These are phyloP conservation scores for Hyaloperonospora arabidopsidis DNA, from an alignment of 352 stramenopile genomes.

Conservation along the genomic window DNA sequence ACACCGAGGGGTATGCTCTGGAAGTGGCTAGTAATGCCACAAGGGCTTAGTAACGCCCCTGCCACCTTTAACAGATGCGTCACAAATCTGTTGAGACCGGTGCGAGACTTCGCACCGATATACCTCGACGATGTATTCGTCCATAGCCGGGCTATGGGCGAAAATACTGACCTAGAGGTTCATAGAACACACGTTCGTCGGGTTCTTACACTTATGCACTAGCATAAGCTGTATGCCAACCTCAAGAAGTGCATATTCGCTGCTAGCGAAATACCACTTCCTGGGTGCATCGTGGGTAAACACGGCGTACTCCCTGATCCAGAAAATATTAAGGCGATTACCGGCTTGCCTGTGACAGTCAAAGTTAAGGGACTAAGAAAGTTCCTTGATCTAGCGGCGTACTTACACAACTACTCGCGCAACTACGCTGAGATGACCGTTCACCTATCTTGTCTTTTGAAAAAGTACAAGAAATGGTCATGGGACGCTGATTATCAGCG, in stretches of 20 bases:
- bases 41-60: background rate
- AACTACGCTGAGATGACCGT: background rate
- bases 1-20: background rate
- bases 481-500: background rate
- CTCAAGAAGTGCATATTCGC: slow-evolving; percentile 2
- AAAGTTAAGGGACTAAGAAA: slow-evolving; percentile 2
- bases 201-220: background rate
- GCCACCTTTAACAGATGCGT: slow-evolving; percentile 1
- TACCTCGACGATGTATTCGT: slow-evolving; percentile 1
- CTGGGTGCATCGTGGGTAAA: background rate
- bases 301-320: background rate
- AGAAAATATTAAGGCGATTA: slow-evolving; percentile 1
- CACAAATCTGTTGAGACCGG: background rate
- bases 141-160: background rate
- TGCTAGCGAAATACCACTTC: slow-evolving; percentile 2
- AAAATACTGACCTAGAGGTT: slow-evolving; percentile 1
- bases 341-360: background rate
- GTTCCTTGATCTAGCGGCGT: slow-evolving; percentile 1
- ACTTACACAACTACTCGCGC: slow-evolving; percentile 1
- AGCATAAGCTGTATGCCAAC: slow-evolving; percentile 3
- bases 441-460: background rate
- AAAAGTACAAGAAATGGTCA: background rate
- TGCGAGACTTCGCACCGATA: slow-evolving; percentile 1
- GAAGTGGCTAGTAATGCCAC: background rate
- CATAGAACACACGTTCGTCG: background rate